Evolutionary conservation across 2,329 filamentous ascomycete species (phyloP).

Genomic region (Gaeumannomyces tritici): DNA sequence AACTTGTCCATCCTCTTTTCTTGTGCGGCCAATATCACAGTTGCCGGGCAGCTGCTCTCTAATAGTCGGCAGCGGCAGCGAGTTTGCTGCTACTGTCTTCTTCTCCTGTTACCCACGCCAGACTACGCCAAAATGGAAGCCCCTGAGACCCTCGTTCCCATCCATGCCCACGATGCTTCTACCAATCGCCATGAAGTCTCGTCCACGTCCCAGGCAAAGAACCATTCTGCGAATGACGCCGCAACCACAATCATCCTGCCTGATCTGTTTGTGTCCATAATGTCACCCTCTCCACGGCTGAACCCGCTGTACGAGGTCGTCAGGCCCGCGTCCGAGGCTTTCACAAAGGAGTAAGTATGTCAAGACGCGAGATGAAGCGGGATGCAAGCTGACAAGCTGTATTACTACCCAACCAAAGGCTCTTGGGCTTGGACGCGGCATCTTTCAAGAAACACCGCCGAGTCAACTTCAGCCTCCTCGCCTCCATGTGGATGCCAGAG

Average conservation of each 20-base stretch:
- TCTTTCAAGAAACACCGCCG: not conserved
- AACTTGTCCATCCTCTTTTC: not conserved
- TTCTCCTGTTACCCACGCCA: not conserved
- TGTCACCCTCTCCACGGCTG: not conserved
- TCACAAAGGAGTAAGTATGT: not conserved
- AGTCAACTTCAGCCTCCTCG: slow-evolving; percentile 1
- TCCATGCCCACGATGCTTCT: not conserved
- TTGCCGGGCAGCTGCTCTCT: not conserved
- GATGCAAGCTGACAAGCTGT: not conserved
- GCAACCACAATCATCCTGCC: not conserved
- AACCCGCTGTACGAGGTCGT: not conserved
- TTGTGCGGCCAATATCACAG: not conserved
- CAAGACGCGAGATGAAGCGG: not conserved
- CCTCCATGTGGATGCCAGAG: slow-evolving; percentile 3
- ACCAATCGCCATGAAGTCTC: not conserved
- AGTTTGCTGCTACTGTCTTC: not conserved
- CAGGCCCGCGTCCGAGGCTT: not conserved
- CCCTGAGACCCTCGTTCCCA: not conserved
- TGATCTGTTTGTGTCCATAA: slow-evolving; percentile 1
- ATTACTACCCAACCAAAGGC: not conserved
- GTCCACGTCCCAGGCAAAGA: not conserved
- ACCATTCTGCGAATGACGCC: not conserved
- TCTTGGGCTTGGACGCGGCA: not conserved
- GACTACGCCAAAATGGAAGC: not conserved
- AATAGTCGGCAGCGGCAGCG: not conserved